These are phyloP conservation scores for Nemania sp. DNA, from an alignment of 2,329 filamentous ascomycete species.

Conservation along the genomic window DNA sequence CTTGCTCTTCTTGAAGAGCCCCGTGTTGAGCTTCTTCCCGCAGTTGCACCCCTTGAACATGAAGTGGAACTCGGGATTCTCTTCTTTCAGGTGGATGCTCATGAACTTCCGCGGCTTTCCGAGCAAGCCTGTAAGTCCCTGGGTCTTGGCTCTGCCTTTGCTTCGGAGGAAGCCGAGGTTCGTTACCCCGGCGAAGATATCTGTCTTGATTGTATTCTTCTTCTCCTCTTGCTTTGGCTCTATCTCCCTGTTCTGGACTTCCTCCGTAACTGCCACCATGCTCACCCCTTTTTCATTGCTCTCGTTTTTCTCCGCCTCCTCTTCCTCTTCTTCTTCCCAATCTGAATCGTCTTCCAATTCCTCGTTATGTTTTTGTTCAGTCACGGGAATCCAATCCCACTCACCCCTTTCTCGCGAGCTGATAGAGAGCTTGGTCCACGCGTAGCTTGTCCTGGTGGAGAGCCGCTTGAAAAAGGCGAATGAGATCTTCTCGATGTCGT, in stretches of 20 bases:
- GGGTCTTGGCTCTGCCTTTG: slow-evolving; percentile 25
- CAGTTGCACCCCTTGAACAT: slow-evolving; percentile 44
- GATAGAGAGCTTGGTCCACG: slow-evolving; percentile 48
- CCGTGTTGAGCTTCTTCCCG: slow-evolving; percentile 26
- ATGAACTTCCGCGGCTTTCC: slow-evolving; percentile 45
- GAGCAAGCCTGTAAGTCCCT: slow-evolving; percentile 40
- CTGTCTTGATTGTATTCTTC: slow-evolving; percentile 42
- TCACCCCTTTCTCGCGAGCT: slow-evolving; percentile 45
- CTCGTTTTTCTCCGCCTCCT: background rate
- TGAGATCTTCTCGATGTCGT: slow-evolving; percentile 43
- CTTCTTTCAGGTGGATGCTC: slow-evolving; percentile 42
- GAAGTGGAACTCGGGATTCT: slow-evolving; percentile 43
- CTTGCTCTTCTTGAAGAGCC: slow-evolving; percentile 26
- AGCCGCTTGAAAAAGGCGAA: slow-evolving; percentile 48
- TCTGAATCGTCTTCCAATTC: background rate
- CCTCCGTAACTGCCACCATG: background rate
- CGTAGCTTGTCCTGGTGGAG: slow-evolving; percentile 43
- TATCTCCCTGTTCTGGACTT: background rate
- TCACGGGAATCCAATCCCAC: slow-evolving; percentile 48
- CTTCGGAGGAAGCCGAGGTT: slow-evolving; percentile 41
- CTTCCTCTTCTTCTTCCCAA: background rate
- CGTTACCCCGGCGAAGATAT: slow-evolving; percentile 47
- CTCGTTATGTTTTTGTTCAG: slow-evolving; percentile 37
- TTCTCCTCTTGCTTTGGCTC: background rate
- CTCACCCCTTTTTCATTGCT: background rate